phyloP scores from a whole-genome alignment of 345 rosid species.

The Salix arbutifolia region DNA sequence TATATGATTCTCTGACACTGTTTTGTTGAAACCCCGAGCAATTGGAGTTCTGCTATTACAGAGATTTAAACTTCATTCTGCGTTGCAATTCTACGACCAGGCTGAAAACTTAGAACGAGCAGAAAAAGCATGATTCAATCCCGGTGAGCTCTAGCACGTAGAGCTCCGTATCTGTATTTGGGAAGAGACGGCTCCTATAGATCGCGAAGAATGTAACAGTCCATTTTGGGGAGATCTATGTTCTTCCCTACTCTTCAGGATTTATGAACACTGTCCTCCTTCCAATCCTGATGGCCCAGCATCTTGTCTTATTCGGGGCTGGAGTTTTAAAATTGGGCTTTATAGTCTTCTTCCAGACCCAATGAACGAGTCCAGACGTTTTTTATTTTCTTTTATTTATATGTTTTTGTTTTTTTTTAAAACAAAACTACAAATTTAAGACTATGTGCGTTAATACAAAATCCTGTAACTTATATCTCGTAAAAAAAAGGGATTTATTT shows the following conservation, averaged over 20 bases:
- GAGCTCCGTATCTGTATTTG: not conserved
- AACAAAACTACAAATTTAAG: no score
- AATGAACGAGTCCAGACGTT: not conserved
- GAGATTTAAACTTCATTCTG: not conserved
- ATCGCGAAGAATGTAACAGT: not conserved
- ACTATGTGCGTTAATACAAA: no score
- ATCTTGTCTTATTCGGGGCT: not conserved
- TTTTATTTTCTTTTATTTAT: not conserved
- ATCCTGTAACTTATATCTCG: no score
- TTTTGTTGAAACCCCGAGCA: not conserved
- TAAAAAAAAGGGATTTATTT: no score
- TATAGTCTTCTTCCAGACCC: not conserved
- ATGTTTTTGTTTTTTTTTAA: no score
- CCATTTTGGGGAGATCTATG: not conserved
- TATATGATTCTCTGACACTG: no score
- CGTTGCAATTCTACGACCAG: no score
- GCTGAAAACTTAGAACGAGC: not conserved
- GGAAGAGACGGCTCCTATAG: not conserved
- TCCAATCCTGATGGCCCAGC: not conserved
- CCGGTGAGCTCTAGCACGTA: not conserved
- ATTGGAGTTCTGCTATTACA: not conserved
- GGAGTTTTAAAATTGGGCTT: not conserved
- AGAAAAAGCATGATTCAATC: not conserved
- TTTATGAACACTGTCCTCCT: not conserved
- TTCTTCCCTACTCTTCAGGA: not conserved